Evolutionary conservation across 257 asterid species (phyloP).

Genomic region (Mitragyna speciosa): DNA sequence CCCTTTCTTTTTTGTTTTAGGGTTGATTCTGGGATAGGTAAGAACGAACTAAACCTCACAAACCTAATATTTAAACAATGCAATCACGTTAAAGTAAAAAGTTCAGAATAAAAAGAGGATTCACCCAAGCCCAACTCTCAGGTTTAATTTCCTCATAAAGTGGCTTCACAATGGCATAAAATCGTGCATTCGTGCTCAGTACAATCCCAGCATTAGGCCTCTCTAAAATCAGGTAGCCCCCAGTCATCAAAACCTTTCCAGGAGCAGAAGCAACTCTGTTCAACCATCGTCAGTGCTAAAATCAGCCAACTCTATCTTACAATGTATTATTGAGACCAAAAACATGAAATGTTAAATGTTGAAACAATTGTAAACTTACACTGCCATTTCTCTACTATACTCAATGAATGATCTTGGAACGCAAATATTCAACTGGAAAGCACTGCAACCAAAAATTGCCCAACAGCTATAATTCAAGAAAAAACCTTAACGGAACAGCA

Average conservation of each 20-base stretch:
- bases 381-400: conserved; percentile 20
- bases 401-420: conserved; percentile 2
- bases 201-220: conserved; percentile 98
- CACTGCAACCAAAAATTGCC: neutral
- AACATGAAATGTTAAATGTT: neutral
- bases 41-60: neutral
- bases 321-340: neutral
- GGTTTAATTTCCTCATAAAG: conserved; percentile 58
- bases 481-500: neutral
- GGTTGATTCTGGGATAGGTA: neutral
- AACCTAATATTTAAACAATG: neutral
- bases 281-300: conserved; percentile 28
- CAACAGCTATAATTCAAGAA: neutral
- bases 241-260: conserved; percentile 97
- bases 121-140: conserved; percentile 90
- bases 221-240: conserved; percentile 94
- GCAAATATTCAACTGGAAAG: neutral
- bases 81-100: neutral
- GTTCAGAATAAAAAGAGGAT: conserved; percentile 22
- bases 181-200: conserved; percentile 93
- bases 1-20: neutral
- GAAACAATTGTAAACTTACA: conserved; percentile 17
- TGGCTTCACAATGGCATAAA: conserved; percentile 89
- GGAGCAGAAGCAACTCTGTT: conserved; percentile 96
- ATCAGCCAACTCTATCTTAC: conserved; percentile 16